phyloP scores from a whole-genome alignment of 108 stramenopile genomes.

The Nitzschia sp. region DNA sequence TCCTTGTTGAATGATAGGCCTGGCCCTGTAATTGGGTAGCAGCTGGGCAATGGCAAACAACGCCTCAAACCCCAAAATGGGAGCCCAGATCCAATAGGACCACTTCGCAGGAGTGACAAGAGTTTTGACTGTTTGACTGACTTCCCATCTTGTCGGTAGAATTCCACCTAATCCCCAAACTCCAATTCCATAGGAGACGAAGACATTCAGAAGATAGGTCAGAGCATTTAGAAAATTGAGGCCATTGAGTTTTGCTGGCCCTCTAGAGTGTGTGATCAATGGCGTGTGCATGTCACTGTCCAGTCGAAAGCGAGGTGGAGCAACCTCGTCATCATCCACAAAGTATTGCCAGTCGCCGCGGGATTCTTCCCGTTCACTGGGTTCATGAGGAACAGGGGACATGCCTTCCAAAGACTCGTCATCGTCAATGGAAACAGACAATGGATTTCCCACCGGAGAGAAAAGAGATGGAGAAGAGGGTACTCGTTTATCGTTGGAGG shows the following conservation, averaged over 20 bases:
- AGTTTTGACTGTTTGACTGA: conserved; percentile 40
- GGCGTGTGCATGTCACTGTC: conserved; percentile 24
- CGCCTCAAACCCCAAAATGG: conserved; percentile 44
- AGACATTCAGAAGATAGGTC: conserved; percentile 43
- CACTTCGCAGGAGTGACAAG: conserved; percentile 56
- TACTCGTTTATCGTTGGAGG: background rate
- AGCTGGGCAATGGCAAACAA: conserved; percentile 56
- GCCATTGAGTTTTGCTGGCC: conserved; percentile 44
- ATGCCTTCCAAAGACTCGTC: conserved; percentile 12
- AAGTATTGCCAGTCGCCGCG: conserved; percentile 12
- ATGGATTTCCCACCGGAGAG: conserved; percentile 19
- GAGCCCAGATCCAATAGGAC: conserved; percentile 52
- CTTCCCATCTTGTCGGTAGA: conserved; percentile 43
- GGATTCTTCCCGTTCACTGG: background rate
- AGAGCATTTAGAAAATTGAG: conserved; percentile 55
- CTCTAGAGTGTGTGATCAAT: conserved; percentile 11
- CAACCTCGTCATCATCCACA: conserved; percentile 12
- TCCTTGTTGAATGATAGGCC: conserved; percentile 54
- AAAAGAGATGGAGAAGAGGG: conserved; percentile 11
- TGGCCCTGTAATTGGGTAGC: conserved; percentile 42
- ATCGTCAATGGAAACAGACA: conserved; percentile 19
- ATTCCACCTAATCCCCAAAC: conserved; percentile 49
- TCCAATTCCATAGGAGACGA: conserved; percentile 55
- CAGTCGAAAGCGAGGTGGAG: conserved; percentile 9
- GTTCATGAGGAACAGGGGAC: conserved; percentile 13